Base-by-base conservation (phyloP, 2,329 filamentous ascomycete species). In the Fusarium piperis region DNA sequence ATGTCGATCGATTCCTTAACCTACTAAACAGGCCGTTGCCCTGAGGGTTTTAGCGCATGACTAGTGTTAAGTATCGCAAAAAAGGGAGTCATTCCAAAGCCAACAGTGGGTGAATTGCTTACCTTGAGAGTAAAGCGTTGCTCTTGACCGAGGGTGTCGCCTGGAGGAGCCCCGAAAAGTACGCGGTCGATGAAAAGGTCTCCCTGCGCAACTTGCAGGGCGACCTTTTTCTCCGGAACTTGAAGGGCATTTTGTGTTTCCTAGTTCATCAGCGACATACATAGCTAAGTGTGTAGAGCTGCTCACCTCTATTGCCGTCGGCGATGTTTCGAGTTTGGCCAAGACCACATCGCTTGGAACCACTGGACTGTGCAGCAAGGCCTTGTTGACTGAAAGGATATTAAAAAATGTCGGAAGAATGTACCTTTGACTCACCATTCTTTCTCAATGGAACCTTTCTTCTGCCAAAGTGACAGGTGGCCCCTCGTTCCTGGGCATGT, bases 11-110 rank as follows among this genome's bases (percentile, higher is more conserved):
- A 36, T 18, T 12, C 13, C 32, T 46, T 10, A 4, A 46, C 23
- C 0, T 67, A 75, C 73, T 71, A 13, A 75, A 48, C 2, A 75
- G 58, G 1, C 73, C 73, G 5, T 75, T 75, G 5, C 73, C 73
- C 73, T 75, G 3, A n/a, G 16, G 33, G 4, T 38, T 38, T 13
- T 16, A 1, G 18, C 65, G 26, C 26, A 30, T 11, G 26, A 12
- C 26, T 32, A 44, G 57, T 35, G 10, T 18, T 28, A 12, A 20
- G 18, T 3, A 26, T 41, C 9, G 16, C 20, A 36, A 20, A 56
- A 9, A 52, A 13, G 16, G 13, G 26, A 32, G 53, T 44, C 16
- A 16, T 16, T 18, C 13, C 7, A 13, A 13, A 12, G 4, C 8
- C 6, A 13, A 16, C 9, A 1, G 16, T 15, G 15, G 1, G 16